Evolutionary conservation across 2,329 filamentous ascomycete genomes (phyloP).

Genomic region (Sarocladium strictum): DNA sequence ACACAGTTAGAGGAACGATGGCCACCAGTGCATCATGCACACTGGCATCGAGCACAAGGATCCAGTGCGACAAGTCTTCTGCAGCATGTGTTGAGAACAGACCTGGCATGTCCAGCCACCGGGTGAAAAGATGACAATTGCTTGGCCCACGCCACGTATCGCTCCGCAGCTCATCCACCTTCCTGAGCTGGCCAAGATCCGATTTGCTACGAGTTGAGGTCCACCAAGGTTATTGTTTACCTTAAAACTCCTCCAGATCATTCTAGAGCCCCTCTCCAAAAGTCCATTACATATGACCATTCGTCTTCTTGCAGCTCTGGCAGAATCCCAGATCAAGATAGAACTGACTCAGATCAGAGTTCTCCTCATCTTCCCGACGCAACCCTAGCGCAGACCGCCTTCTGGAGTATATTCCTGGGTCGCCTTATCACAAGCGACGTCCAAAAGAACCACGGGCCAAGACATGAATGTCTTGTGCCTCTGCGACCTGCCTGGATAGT

Average conservation of each 20-base stretch:
- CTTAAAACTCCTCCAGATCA: background rate
- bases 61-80: background rate
- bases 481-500: constrained; percentile 5
- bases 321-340: no score
- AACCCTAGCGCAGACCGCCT: background rate
- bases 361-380: background rate
- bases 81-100: background rate
- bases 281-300: background rate
- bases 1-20: no score
- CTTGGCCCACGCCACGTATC: background rate
- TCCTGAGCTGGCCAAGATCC: constrained; percentile 1
- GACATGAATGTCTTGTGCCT: background rate
- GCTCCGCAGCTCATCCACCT: background rate
- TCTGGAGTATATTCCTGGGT: background rate
- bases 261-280: background rate
- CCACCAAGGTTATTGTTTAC: background rate
- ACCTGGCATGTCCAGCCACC: background rate
- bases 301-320: background rate
- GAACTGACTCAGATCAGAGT: no score
- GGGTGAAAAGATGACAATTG: background rate
- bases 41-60: background rate
- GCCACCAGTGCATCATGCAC: no score
- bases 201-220: background rate
- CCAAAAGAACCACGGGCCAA: constrained; percentile 3
- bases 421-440: background rate